These are phyloP conservation scores for Sugiyamaella grinbergsii DNA, from an alignment of 1,139 yeast species.

Conservation along the genomic window DNA sequence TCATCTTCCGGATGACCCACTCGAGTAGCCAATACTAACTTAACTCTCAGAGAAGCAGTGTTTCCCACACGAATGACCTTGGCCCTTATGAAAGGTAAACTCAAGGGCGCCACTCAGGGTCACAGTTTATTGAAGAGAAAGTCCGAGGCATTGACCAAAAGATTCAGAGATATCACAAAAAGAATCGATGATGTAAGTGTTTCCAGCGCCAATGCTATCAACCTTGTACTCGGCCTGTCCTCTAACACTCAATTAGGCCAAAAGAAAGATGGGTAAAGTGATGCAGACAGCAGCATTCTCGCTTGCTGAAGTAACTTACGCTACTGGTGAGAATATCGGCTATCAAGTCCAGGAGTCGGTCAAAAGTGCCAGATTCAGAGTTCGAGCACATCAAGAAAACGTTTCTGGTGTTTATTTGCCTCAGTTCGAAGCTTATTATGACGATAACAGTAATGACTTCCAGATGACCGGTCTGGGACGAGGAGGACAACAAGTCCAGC, in stretches of 20 bases:
- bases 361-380: constrained; percentile 81
- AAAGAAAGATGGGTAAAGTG: constrained; percentile 95
- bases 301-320: constrained; percentile 94
- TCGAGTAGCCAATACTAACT: constrained; percentile 10
- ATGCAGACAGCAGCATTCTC: constrained; percentile 99
- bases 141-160: constrained; percentile 93
- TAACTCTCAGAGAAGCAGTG: constrained; percentile 49
- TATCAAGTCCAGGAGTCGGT: constrained; percentile 96
- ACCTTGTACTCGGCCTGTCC: not conserved
- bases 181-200: constrained; percentile 73
- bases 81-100: constrained; percentile 89
- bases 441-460: constrained; percentile 86
- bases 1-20: no score
- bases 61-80: constrained; percentile 98
- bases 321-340: constrained; percentile 93
- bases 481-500: constrained; percentile 98
- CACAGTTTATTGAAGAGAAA: constrained; percentile 91
- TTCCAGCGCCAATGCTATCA: not conserved
- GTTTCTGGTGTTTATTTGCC: constrained; percentile 96
- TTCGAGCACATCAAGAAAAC: constrained; percentile 90
- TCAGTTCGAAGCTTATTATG: constrained; percentile 81
- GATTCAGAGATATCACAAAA: constrained; percentile 93
- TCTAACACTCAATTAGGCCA: constrained; percentile 50
- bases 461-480: constrained; percentile 95
- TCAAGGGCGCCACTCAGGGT: constrained; percentile 97